Evolutionary conservation across 345 rosid genomes (phyloP).

Genomic region (Rhizophora apiculata): DNA sequence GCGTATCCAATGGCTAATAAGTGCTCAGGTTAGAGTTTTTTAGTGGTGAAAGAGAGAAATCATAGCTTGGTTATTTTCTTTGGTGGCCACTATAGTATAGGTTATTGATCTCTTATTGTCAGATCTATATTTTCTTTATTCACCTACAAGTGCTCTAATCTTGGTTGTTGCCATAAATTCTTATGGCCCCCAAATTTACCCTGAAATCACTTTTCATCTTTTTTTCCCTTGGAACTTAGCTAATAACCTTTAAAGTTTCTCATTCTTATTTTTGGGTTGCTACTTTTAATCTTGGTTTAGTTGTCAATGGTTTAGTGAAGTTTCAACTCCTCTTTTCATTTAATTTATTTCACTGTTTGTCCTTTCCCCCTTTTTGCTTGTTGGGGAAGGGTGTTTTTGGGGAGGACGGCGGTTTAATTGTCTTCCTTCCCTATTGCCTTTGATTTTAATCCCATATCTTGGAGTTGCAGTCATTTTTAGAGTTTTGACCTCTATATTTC

Average conservation of each 20-base stretch:
- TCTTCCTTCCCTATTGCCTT: no score
- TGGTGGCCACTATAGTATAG: not conserved
- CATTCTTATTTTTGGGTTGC: constrained; percentile 8
- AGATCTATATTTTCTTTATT: no score
- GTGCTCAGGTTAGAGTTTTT: not conserved
- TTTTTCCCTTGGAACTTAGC: not conserved
- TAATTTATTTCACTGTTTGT: no score
- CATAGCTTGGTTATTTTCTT: not conserved
- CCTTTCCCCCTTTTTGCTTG: no score
- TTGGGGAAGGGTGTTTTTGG: no score
- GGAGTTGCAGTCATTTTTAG: not conserved
- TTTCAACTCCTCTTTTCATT: no score
- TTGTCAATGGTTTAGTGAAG: no score
- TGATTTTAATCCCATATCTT: no score
- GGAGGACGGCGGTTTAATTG: no score
- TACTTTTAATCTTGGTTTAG: not conserved
- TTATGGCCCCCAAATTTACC: not conserved
- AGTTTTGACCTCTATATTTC: not conserved
- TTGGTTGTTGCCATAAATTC: not conserved
- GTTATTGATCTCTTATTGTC: no score
- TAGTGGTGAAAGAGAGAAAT: not conserved
- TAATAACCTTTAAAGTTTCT: not conserved
- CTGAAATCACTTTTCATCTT: not conserved
- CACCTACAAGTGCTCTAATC: no score
- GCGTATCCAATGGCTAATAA: no score